Evolutionary conservation across 176 grass and related monocot genomes (phyloP).

Genomic region (Zoysia japonica): DNA sequence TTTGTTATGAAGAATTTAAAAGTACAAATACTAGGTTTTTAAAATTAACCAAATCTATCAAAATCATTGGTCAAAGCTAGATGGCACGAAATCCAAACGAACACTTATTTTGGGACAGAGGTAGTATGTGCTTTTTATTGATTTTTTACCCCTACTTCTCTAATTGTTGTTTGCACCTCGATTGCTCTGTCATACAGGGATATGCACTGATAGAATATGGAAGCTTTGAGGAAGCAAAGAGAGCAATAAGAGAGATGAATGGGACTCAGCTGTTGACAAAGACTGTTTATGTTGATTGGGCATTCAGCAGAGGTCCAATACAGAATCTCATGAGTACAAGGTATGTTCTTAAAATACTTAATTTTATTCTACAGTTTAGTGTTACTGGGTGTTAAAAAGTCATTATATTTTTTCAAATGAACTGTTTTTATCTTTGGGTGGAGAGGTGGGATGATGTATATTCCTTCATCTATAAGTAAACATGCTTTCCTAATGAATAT

Average conservation of each 20-base stretch:
- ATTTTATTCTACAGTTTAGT: constrained; percentile 7
- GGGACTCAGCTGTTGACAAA: constrained; percentile 56
- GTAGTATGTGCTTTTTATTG: background rate
- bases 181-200: constrained; percentile 50
- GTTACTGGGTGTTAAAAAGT: background rate
- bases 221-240: constrained; percentile 56
- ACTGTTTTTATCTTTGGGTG: background rate
- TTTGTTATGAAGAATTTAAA: too few relatives aligned
- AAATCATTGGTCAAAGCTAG: too few relatives aligned
- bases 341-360: constrained; percentile 14
- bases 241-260: constrained; percentile 53
- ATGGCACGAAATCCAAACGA: too few relatives aligned
- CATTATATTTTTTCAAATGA: background rate
- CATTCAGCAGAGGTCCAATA: constrained; percentile 60
- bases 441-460: too few relatives aligned
- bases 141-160: constrained; percentile 14
- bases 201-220: constrained; percentile 69
- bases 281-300: constrained; percentile 64
- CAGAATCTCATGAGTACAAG: constrained; percentile 28
- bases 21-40: too few relatives aligned
- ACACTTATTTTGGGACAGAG: too few relatives aligned
- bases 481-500: too few relatives aligned
- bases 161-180: constrained; percentile 12
- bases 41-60: too few relatives aligned
- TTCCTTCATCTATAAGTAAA: too few relatives aligned